Evolutionary conservation across 2,329 filamentous ascomycete species (phyloP).

Genomic region (Diaporthe longicolla): DNA sequence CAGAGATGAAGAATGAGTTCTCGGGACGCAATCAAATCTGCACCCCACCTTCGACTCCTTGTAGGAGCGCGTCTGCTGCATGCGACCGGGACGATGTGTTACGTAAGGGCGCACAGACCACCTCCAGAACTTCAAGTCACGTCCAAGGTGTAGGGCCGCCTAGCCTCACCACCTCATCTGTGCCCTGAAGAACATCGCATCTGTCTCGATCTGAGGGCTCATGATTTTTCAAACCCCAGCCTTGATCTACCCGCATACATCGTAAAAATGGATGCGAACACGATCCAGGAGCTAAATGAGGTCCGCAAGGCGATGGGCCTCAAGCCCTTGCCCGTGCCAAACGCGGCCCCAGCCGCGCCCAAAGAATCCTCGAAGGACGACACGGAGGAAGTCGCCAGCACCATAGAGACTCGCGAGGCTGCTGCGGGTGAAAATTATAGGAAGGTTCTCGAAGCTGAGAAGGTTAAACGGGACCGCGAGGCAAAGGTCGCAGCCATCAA

Average conservation of each 20-base stretch:
- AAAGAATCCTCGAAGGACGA: constrained; percentile 60
- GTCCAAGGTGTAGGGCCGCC: too few relatives aligned
- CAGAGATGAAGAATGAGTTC: constrained; percentile 51
- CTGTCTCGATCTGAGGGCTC: constrained; percentile 8
- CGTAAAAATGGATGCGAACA: constrained; percentile 73
- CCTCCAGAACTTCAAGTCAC: background rate
- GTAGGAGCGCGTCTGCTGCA: constrained; percentile 2
- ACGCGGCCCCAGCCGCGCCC: constrained; percentile 62
- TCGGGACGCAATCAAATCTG: constrained; percentile 35
- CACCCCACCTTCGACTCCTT: background rate
- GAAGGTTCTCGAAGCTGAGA: constrained; percentile 77
- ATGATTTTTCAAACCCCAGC: background rate
- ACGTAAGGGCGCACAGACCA: constrained; percentile 30
- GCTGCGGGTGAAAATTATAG: constrained; percentile 81
- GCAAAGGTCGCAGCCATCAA: constrained; percentile 87
- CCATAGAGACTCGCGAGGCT: constrained; percentile 84
- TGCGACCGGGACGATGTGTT: background rate
- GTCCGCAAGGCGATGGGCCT: constrained; percentile 91
- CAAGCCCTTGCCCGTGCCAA: constrained; percentile 89
- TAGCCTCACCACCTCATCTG: background rate
- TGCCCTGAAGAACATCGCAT: background rate
- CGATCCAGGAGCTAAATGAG: constrained; percentile 94
- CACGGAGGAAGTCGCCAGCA: constrained; percentile 83
- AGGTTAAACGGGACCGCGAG: constrained; percentile 82
- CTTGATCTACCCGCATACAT: background rate